A percentile compares a stretch with the other conserved stretches of the same genome.
These are phyloP conservation scores for Bonia amplexicaulis DNA, from an alignment of 176 grass and related monocot genomes.

Conservation along the genomic window DNA sequence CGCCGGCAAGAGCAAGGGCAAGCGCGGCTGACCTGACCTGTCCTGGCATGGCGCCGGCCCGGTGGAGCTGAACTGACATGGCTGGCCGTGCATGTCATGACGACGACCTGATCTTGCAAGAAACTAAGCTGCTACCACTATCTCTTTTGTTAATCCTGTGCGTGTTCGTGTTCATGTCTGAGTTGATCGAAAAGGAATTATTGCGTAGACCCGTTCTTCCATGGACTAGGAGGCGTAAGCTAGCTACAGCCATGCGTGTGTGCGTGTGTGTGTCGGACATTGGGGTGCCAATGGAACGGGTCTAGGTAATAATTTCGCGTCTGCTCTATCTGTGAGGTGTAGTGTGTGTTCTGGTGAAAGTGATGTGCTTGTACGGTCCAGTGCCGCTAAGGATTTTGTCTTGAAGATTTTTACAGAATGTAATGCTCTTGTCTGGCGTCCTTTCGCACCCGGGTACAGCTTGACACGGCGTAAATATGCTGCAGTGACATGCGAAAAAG, in stretches of 20 bases:
- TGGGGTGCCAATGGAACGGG: slow-evolving; percentile 56
- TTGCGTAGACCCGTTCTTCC: slow-evolving; percentile 58
- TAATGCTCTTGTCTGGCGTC: slow-evolving; percentile 35
- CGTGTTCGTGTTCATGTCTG: not conserved
- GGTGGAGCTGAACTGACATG: not conserved
- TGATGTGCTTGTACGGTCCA: slow-evolving; percentile 5
- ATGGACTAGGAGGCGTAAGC: slow-evolving; percentile 7
- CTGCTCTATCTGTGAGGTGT: not conserved
- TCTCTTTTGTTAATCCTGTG: not conserved
- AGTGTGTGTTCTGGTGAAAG: not conserved
- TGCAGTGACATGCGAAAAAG: not conserved
- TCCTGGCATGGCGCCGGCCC: not conserved
- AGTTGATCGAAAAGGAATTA: slow-evolving; percentile 49
- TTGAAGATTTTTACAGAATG: slow-evolving; percentile 21
- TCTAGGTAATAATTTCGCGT: slow-evolving; percentile 62
- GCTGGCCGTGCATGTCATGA: not conserved
- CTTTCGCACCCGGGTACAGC: not conserved
- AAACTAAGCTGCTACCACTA: not conserved
- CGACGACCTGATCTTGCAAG: not conserved
- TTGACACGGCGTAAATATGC: slow-evolving; percentile 31
- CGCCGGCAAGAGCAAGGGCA: slow-evolving; percentile 36
- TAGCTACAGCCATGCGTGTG: not conserved
- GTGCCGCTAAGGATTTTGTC: slow-evolving; percentile 44
- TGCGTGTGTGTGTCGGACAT: not conserved
- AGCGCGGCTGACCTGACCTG: slow-evolving; percentile 25